Evolutionary conservation across 805 yeast genomes (phyloP).

Genomic region (Candida silvicultrix): DNA sequence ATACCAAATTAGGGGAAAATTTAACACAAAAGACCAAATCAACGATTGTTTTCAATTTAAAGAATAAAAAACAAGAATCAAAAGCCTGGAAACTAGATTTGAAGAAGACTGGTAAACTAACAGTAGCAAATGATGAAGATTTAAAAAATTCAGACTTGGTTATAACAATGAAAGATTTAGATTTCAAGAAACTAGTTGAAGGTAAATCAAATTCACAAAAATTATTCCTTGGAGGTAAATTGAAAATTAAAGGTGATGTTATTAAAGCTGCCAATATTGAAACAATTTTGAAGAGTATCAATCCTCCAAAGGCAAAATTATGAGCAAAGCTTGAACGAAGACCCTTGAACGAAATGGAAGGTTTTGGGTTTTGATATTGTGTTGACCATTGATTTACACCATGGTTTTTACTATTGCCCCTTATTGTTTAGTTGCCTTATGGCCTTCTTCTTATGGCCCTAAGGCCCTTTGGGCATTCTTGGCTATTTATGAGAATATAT

Average conservation of each 20-base stretch:
- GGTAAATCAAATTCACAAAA: constrained; percentile 85
- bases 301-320: constrained; percentile 38
- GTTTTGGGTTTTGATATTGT: too few species aligned
- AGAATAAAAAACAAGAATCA: constrained; percentile 47
- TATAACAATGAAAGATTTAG: constrained; percentile 58
- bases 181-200: constrained; percentile 61
- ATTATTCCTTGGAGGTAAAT: constrained; percentile 76
- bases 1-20: constrained; percentile 12
- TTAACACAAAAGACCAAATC: constrained; percentile 42
- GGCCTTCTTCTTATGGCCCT: too few species aligned
- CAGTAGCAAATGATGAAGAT: constrained; percentile 37
- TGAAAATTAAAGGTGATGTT: constrained; percentile 84
- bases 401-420: too few species aligned
- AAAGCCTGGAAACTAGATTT: constrained; percentile 66
- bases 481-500: too few species aligned
- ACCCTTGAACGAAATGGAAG: too few species aligned
- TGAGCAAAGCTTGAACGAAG: too few species aligned
- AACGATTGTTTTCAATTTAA: constrained; percentile 58
- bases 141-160: constrained; percentile 52
- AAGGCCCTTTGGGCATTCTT: too few species aligned
- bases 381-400: too few species aligned
- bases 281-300: constrained; percentile 51
- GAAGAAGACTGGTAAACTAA: constrained; percentile 46
- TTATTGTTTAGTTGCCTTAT: too few species aligned
- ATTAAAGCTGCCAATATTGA: constrained; percentile 83